Conservation (phyloP, 2,329 filamentous ascomycete species). For the Talaromyces sp. region DNA sequence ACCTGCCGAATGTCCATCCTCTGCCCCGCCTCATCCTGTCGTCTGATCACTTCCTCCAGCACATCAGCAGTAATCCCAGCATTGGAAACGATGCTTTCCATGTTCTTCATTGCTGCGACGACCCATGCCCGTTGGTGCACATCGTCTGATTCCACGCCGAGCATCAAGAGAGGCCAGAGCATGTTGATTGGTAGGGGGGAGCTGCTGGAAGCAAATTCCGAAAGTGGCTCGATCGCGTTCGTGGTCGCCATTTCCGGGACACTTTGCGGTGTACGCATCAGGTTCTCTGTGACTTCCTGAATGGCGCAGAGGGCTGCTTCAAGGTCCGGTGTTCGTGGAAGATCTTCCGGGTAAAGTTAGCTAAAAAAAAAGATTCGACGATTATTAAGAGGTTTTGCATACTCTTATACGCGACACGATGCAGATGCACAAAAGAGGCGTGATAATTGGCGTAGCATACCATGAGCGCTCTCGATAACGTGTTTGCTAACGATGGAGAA, state of each 20-base stretch:
- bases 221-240: conserved; percentile 25
- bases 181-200: conserved; percentile 52
- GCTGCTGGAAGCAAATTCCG: background rate
- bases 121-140: conserved; percentile 51
- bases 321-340: conserved; percentile 50
- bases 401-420: conserved; percentile 52
- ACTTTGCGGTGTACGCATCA: background rate
- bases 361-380: background rate
- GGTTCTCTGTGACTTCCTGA: conserved; percentile 9
- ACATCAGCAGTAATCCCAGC: conserved; percentile 40
- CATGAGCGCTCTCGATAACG: conserved; percentile 53
- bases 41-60: conserved; percentile 37
- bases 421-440: conserved; percentile 55
- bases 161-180: conserved; percentile 57
- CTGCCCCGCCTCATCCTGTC: conserved; percentile 35
- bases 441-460: conserved; percentile 57
- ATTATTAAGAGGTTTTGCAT: conserved; percentile 20
- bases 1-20: conserved; percentile 40
- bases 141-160: conserved; percentile 55
- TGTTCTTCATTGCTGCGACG: conserved; percentile 44
- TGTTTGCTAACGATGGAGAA: conserved; percentile 48
- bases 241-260: background rate
- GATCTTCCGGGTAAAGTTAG: conserved; percentile 27
- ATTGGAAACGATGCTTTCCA: conserved; percentile 40
- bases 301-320: conserved; percentile 10